Conservation (phyloP, 2,329 filamentous ascomycete species). For the Pyricularia grisea region DNA sequence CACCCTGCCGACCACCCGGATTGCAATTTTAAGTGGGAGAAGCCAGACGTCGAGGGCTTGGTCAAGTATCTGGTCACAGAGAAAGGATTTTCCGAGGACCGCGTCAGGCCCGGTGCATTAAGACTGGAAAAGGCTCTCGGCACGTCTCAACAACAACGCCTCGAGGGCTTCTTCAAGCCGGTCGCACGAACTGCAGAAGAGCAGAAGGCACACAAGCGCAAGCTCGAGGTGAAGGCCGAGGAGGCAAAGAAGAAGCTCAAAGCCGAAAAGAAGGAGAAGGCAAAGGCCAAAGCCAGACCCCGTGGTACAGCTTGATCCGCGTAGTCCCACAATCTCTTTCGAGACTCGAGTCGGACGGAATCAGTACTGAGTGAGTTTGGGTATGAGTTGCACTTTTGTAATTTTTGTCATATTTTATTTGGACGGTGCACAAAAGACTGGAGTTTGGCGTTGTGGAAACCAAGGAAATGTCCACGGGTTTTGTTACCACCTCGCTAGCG, state of each 20-base stretch:
- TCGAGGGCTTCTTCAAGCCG: conserved; percentile 97
- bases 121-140: conserved; percentile 86
- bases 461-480: background rate
- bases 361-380: background rate
- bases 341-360: background rate
- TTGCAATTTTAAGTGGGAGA: conserved; percentile 98
- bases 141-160: conserved; percentile 76
- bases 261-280: conserved; percentile 91
- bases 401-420: background rate
- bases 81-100: conserved; percentile 95
- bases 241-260: conserved; percentile 94
- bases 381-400: background rate
- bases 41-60: conserved; percentile 81
- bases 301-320: conserved; percentile 38
- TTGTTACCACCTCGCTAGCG: background rate
- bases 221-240: conserved; percentile 84
- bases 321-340: background rate
- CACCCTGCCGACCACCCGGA: conserved; percentile 70
- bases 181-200: conserved; percentile 81
- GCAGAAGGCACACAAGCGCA: conserved; percentile 79
- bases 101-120: conserved; percentile 70
- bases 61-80: conserved; percentile 85
- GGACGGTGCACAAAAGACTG: background rate
- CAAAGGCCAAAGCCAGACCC: conserved; percentile 79
- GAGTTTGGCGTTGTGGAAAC: background rate